Percentiles rank a stretch among this genome's conserved stretches.
These are phyloP conservation scores for Lepidium africanum DNA, from an alignment of 345 rosid genomes.

Conservation along the genomic window DNA sequence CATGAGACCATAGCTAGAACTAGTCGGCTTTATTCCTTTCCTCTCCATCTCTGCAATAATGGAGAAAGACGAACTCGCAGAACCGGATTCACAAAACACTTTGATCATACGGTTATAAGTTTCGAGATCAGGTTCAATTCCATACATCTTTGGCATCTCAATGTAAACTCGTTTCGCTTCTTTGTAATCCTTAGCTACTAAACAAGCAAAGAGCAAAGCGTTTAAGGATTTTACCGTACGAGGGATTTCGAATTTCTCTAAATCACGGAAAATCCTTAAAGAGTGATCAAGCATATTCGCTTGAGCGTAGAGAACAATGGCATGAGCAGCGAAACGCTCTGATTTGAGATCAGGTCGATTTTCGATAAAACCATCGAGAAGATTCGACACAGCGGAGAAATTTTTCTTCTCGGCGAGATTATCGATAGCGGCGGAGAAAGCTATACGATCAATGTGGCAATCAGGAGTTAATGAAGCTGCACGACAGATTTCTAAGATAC, in stretches of 20 bases:
- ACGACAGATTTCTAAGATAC: constrained; percentile 77
- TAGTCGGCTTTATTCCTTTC: constrained; percentile 44
- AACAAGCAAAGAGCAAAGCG: constrained; percentile 56
- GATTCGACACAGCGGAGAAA: constrained; percentile 37
- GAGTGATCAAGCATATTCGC: constrained; percentile 72
- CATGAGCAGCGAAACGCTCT: constrained; percentile 55
- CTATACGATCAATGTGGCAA: constrained; percentile 47
- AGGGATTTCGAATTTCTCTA: constrained; percentile 33
- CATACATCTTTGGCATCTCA: constrained; percentile 48
- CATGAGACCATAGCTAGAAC: constrained; percentile 41
- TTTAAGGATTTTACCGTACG: constrained; percentile 54
- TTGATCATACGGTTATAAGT: constrained; percentile 57
- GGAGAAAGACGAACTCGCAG: constrained; percentile 55
- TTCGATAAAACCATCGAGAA: constrained; percentile 48
- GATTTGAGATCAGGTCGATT: constrained; percentile 54
- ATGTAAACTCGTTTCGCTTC: constrained; percentile 57
- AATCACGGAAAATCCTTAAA: constrained; percentile 40
- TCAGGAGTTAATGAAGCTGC: constrained; percentile 66
- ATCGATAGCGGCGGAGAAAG: constrained; percentile 62
- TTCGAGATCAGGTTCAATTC: constrained; percentile 53
- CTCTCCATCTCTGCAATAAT: constrained; percentile 71
- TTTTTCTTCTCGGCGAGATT: constrained; percentile 45
- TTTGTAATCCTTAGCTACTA: constrained; percentile 47
- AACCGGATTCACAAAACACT: constrained; percentile 59
- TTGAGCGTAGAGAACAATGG: constrained; percentile 67